These are phyloP conservation scores for Vanrija sp. DNA, from an alignment of 1,284 basidiomycete species.

Conservation along the genomic window DNA sequence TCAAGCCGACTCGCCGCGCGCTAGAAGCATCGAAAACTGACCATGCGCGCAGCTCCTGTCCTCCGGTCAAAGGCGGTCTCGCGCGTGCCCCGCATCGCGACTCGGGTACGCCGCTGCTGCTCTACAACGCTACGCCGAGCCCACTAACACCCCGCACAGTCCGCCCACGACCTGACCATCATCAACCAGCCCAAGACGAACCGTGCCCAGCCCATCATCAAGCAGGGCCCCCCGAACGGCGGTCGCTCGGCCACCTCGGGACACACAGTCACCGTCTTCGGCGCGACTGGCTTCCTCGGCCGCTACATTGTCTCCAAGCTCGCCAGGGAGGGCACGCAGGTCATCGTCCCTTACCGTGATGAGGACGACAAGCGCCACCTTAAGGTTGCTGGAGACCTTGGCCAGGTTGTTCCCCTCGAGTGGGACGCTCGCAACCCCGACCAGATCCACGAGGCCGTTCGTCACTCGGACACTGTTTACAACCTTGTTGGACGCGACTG, in stretches of 20 bases:
- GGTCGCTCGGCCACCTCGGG: slow-evolving; percentile 84
- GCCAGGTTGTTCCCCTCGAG: slow-evolving; percentile 95
- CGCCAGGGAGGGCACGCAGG: slow-evolving; percentile 90
- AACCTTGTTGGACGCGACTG: slow-evolving; percentile 86
- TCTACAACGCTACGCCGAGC: background rate
- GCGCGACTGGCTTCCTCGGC: slow-evolving; percentile 92
- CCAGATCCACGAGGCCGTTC: slow-evolving; percentile 88
- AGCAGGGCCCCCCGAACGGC: slow-evolving; percentile 63
- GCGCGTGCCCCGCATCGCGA: slow-evolving; percentile 15
- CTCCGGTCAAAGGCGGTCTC: slow-evolving; percentile 27
- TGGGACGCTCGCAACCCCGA: slow-evolving; percentile 85
- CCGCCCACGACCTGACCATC: slow-evolving; percentile 44
- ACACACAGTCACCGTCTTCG: slow-evolving; percentile 93
- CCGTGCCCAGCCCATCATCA: slow-evolving; percentile 60
- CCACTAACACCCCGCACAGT: slow-evolving; percentile 22
- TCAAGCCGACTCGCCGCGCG: background rate
- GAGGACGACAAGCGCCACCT: slow-evolving; percentile 90
- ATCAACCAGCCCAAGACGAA: slow-evolving; percentile 28
- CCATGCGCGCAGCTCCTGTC: slow-evolving; percentile 22
- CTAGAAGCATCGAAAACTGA: background rate
- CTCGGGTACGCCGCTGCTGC: slow-evolving; percentile 10
- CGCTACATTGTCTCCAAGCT: slow-evolving; percentile 91
- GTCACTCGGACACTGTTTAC: slow-evolving; percentile 97
- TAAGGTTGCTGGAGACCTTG: slow-evolving; percentile 91
- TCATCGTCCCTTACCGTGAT: slow-evolving; percentile 92